Base-by-base conservation (phyloP, 805 yeast genomes). In the Ogataea trehalophila region DNA sequence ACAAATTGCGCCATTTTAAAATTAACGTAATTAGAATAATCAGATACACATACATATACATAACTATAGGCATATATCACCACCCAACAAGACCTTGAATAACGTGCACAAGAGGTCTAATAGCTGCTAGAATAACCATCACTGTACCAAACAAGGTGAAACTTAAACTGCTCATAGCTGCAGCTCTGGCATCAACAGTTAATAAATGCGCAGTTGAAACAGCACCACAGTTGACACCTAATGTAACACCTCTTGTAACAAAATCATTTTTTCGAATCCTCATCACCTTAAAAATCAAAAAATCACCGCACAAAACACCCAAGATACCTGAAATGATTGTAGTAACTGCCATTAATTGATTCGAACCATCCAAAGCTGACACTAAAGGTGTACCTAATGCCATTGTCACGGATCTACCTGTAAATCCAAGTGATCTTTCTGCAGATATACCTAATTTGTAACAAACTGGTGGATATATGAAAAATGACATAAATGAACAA, bases 171-270 rank as follows among this genome's bases (percentile, higher is more conserved):
- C 88, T 80, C 74, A 87, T 79, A 3, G 90, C 87, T 1, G 90
- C 91, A 15, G 94, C 92, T 54, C 92, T 70, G 14, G 94, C 86
- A 58, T 86, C 90, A 33, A 75, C 74, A 26, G 77, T 77, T 34
- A 87, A 65, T 41, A 87, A 66, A 62, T 84, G 85, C 0, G 92
- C 91, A 2, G 95, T 85, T 4, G 90, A 87, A 43, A 87, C 84
- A 1, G 95, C 95, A 9, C 91, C 88, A 59, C 91, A 85, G 58
- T 83, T 84, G 43, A 84, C 75, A 5, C 95, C 95, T 42, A 85
- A 66, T 0, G 89, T 81, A 17, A 86, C 79, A 3, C 95, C 95
- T 52, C 90, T 66, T 0, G 89, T 82, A 7, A 87, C 82, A 59
- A 77, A 86, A 60, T 87, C 94, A 55, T 77, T 76, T 31, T 74